Evolutionary conservation across 306 rosid genomes (phyloP).

Genomic region (Oxytropis ochrocephala): DNA sequence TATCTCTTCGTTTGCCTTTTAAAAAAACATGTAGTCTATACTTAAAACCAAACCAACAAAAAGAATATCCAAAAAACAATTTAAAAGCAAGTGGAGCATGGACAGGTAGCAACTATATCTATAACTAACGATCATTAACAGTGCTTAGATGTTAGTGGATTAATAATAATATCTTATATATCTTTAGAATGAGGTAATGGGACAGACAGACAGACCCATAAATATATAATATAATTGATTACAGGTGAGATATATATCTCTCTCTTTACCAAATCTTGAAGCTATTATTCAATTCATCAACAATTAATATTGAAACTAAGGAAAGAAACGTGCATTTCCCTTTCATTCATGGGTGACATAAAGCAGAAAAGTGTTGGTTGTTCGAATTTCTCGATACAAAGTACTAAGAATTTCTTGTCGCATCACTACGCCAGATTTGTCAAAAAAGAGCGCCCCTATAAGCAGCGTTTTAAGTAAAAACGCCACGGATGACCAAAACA

Average conservation of each 20-base stretch:
- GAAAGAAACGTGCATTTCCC: conserved; percentile 25
- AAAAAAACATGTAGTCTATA: neutral
- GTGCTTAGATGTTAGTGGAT: neutral
- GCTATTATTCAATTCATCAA: neutral
- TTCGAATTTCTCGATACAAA: conserved; percentile 44
- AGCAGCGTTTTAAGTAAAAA: too few species aligned
- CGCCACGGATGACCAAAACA: too few species aligned
- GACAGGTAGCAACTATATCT: neutral
- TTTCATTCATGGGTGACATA: conserved; percentile 36
- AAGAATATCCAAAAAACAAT: conserved; percentile 11
- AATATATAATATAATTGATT: conserved; percentile 17
- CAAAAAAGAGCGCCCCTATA: too few species aligned
- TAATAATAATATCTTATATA: neutral
- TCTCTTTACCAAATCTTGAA: conserved; percentile 25
- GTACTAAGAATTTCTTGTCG: too few species aligned
- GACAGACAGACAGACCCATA: neutral
- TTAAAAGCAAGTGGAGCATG: conserved; percentile 15
- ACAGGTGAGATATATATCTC: conserved; percentile 6
- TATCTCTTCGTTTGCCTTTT: too few species aligned
- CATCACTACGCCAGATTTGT: too few species aligned
- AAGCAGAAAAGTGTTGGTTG: conserved; percentile 42
- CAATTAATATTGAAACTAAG: conserved; percentile 19
- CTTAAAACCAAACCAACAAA: neutral
- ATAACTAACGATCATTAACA: neutral
- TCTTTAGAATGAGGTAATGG: conserved; percentile 11